These are phyloP conservation scores for Hanseniaspora sp. DNA, from an alignment of 1,139 yeast genomes.

Conservation along the genomic window DNA sequence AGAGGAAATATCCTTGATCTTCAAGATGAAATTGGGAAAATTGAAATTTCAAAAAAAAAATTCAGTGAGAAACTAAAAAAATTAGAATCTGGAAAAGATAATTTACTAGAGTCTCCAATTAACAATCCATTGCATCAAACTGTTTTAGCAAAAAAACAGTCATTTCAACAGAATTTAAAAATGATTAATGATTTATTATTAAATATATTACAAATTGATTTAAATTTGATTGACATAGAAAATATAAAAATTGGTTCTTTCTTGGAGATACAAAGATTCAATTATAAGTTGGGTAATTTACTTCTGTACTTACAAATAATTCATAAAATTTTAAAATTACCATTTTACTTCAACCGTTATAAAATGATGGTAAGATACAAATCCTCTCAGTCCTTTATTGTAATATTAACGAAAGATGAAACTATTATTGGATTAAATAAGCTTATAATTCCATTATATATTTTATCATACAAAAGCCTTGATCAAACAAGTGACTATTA, in stretches of 20 bases:
- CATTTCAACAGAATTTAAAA: not conserved
- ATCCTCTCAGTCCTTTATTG: slow-evolving; percentile 3
- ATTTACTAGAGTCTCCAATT: not conserved
- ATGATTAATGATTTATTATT: not conserved
- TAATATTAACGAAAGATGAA: not conserved
- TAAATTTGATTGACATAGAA: not conserved
- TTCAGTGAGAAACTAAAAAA: not conserved
- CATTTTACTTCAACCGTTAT: slow-evolving; percentile 6
- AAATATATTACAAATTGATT: not conserved
- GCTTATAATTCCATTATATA: not conserved
- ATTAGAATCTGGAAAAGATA: not conserved
- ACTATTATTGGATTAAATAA: not conserved
- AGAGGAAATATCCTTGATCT: not conserved
- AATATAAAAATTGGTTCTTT: not conserved
- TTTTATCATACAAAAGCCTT: not conserved
- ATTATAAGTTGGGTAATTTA: not conserved
- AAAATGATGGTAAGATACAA: slow-evolving; percentile 6
- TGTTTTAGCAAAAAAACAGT: not conserved
- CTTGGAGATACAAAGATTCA: not conserved
- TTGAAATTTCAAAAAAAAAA: not conserved
- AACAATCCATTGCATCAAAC: not conserved
- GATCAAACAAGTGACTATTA: not conserved
- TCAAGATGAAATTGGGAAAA: not conserved
- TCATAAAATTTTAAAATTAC: slow-evolving; percentile 3
- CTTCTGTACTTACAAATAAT: slow-evolving; percentile 7